A percentile compares a stretch with the other conserved stretches of the same genome.
These are phyloP conservation scores for Umbelopsis sp. DNA, from an alignment of 371 early-diverging fungal species.

Conservation along the genomic window DNA sequence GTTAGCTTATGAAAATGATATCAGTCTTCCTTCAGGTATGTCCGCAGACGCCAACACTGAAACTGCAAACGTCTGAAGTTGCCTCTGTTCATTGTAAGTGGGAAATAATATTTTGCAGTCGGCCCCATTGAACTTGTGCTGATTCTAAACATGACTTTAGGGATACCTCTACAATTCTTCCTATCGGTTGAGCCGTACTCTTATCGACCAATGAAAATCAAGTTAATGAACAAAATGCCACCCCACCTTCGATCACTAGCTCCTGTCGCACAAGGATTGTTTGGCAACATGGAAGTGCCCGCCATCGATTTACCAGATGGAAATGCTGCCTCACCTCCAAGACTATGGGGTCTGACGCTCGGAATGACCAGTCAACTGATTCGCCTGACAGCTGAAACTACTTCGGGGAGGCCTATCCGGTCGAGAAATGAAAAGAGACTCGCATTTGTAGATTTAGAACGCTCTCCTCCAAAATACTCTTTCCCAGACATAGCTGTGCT, in stretches of 20 bases:
- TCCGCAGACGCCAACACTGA: constrained; percentile 56
- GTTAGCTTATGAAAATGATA: too few relatives aligned
- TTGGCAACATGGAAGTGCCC: constrained; percentile 40
- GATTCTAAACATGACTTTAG: constrained; percentile 22
- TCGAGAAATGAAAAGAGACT: not conserved
- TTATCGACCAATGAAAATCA: constrained; percentile 36
- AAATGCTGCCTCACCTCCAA: constrained; percentile 29
- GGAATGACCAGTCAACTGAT: constrained; percentile 68
- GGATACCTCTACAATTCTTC: constrained; percentile 57
- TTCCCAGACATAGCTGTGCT: constrained; percentile 6
- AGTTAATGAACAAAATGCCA: constrained; percentile 34
- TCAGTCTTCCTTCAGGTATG: constrained; percentile 65
- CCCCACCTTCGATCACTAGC: constrained; percentile 29
- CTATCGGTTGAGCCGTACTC: constrained; percentile 38
- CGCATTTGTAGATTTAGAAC: constrained; percentile 1
- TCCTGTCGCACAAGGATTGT: constrained; percentile 15
- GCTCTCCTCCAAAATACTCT: not conserved
- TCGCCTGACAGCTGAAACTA: constrained; percentile 35
- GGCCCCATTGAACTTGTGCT: not conserved
- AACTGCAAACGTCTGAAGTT: constrained; percentile 61
- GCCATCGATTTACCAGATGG: constrained; percentile 47
- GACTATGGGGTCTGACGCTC: constrained; percentile 72
- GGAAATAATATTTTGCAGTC: not conserved
- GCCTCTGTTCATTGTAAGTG: constrained; percentile 66
- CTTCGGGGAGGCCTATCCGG: constrained; percentile 12